A percentile compares a stretch with the other conserved stretches of the same genome.
phyloP scores from a whole-genome alignment of 768 basidiomycete genomes.

The Rhodosporidiobolus sp. region DNA sequence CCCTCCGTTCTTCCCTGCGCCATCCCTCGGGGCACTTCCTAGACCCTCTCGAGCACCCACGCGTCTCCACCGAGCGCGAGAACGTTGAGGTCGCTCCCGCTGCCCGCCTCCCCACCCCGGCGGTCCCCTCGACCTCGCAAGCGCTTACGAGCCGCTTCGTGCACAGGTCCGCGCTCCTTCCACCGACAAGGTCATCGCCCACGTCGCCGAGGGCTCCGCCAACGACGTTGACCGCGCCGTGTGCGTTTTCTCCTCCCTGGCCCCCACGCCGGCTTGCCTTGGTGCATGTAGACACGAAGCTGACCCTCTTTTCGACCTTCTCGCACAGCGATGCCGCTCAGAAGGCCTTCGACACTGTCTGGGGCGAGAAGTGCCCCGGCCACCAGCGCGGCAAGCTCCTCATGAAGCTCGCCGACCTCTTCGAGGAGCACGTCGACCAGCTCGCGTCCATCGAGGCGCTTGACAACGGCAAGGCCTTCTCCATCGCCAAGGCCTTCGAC shows the following conservation, averaged over 20 bases:
- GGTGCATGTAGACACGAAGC: too few species aligned
- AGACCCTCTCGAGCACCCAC: too few species aligned
- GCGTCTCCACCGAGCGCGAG: too few species aligned
- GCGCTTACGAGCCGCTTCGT: slow-evolving; percentile 27
- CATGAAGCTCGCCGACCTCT: slow-evolving; percentile 61
- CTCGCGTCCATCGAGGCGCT: slow-evolving; percentile 68
- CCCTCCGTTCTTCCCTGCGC: slow-evolving; percentile 56
- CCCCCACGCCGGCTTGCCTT: background rate
- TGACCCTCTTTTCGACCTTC: too few species aligned
- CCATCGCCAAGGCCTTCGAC: slow-evolving; percentile 48
- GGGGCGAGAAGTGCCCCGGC: slow-evolving; percentile 66
- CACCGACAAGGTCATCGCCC: slow-evolving; percentile 62
- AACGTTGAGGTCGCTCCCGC: background rate
- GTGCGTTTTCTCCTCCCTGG: background rate
- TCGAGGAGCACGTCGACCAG: slow-evolving; percentile 62
- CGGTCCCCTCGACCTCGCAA: slow-evolving; percentile 19
- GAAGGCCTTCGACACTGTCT: slow-evolving; percentile 62
- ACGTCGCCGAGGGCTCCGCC: slow-evolving; percentile 43
- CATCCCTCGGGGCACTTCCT: too few species aligned
- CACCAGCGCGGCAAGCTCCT: slow-evolving; percentile 53
- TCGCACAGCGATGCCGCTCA: slow-evolving; percentile 56
- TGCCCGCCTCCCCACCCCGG: background rate
- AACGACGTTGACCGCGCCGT: slow-evolving; percentile 74
- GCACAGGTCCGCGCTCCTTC: slow-evolving; percentile 54
- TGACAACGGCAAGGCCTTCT: slow-evolving; percentile 63